Evolutionary conservation across 2,329 filamentous ascomycete genomes (phyloP), one percentile per base, ranked within the genome.

Genomic region (Pseudocercospora crystallina): DNA sequence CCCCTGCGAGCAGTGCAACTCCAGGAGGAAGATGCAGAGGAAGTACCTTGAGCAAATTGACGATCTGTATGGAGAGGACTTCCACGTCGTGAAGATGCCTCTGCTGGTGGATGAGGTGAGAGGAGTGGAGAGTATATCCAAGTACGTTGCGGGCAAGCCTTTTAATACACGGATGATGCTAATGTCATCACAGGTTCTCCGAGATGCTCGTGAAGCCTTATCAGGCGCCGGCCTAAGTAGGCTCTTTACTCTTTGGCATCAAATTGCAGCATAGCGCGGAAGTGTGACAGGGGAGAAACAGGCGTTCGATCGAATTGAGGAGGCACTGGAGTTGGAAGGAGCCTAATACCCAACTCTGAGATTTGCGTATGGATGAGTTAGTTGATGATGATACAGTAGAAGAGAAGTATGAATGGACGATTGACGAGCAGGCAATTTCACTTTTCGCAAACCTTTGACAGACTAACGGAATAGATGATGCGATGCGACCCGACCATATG

Each of bases 11-110:
- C 94, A 99, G 77, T 99, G 94, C 74, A 95, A 90, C 68, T 88
- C 94, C 39, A 80, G 94, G 59, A 80, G 91, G 66, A 95, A 95
- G 78, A 99, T 99, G 94, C 94, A 99, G 79, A 94, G 90, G 79
- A 99, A 99, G 77, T 99, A 99, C 69, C 80, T 99, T 37, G 91
- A 97, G 69, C 92, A 99, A 79, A 97, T 97, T 65, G 91, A 95
- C 74, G 94, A 99, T 76, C 76, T 99, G 52, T 99, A 99, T 70
- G 65, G 65, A n/a, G 91, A 96, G 67, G 94, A 99, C 72, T 99
- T 99, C 77, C 96, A 99, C 69, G 91, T 99, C 34, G 92, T 99
- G 61, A 92, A 92, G 79, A 97, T 99, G 91, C 94, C 94, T 33
- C 73, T 99, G 65, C 75, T 99, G 53, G 89, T 95, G 1, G 92